Percentiles rank a stretch among this genome's conserved stretches.
Evolutionary conservation across 148 eudicot species (phyloP).

Genomic region (Pouteria glomerata): DNA sequence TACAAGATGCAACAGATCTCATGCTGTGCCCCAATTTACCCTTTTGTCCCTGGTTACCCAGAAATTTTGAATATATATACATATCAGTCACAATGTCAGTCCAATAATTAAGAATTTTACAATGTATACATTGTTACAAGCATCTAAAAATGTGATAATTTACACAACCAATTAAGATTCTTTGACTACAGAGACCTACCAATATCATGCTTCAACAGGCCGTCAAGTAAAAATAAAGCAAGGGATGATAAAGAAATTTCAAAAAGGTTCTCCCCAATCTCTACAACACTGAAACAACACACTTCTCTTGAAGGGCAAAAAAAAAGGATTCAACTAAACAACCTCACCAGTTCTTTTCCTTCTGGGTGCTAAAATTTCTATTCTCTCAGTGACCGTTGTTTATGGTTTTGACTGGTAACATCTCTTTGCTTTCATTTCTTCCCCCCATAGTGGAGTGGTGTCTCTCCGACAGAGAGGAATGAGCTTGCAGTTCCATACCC

Average conservation of each 20-base stretch:
- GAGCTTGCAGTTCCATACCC: constrained; percentile 27
- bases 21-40: no score
- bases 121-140: not conserved
- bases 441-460: constrained; percentile 15
- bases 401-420: constrained; percentile 24
- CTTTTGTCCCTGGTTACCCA: no score
- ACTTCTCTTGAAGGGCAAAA: no score
- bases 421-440: constrained; percentile 29
- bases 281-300: not conserved
- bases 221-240: not conserved
- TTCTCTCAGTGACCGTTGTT: constrained; percentile 20
- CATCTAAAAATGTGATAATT: not conserved
- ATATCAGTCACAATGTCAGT: not conserved
- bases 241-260: not conserved
- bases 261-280: not conserved
- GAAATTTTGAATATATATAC: no score
- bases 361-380: not conserved
- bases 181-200: not conserved
- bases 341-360: constrained; percentile 2
- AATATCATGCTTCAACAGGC: not conserved
- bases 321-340: not conserved
- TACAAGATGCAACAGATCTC: no score
- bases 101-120: not conserved
- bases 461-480: constrained; percentile 7
- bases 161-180: not conserved